Evolutionary conservation across 345 rosid species (phyloP), one percentile per base, ranked within the genome.

Genomic region (Clarkia xantiana): DNA sequence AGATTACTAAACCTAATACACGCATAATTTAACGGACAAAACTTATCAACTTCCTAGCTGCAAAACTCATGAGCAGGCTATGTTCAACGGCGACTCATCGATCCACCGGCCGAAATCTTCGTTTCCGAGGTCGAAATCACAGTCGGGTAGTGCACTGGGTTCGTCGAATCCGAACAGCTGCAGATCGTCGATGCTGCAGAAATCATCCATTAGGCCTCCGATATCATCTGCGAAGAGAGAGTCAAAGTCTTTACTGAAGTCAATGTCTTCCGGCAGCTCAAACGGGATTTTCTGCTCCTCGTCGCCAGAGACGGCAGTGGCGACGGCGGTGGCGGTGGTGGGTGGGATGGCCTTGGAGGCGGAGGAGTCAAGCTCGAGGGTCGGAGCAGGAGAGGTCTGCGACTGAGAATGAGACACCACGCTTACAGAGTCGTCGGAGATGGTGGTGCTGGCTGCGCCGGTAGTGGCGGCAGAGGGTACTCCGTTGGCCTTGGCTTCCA

Each of bases 1-100:
- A 29, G 36, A 29, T 5, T 1, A 1, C 8, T 29, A 1, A 5
- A 29, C 36, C 36, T 29, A 29, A 29, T 7, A 29, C 1, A 4
- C 8, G 36, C 36, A 29, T 29, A 29, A 29, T 29, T 7, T 0
- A 29, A 29, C 36, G 36, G 36, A 29, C 36, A 29, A 29, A 29
- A 29, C 36, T 29, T 22, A 54, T 14, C n/a, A n/a, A n/a, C 1
- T 19, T 67, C 73, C 76, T 71, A 77, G 67, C 89, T 76, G 80
- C 93, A 86, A 91, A 83, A 91, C 86, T 86, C 75, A 78, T 44
- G 63, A 77, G 82, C 94, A 86, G 3, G 73, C 62, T 1, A 79
- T 79, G 49, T 78, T 77, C 52, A 18, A 62, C 4, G 55, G 54
- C 11, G 64, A 53, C 36, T 43, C 68, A 11, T 36, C 55, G 17